These are phyloP conservation scores for Tetradesmus obliquus DNA, from an alignment of 139 green algal genomes.

Conservation along the genomic window DNA sequence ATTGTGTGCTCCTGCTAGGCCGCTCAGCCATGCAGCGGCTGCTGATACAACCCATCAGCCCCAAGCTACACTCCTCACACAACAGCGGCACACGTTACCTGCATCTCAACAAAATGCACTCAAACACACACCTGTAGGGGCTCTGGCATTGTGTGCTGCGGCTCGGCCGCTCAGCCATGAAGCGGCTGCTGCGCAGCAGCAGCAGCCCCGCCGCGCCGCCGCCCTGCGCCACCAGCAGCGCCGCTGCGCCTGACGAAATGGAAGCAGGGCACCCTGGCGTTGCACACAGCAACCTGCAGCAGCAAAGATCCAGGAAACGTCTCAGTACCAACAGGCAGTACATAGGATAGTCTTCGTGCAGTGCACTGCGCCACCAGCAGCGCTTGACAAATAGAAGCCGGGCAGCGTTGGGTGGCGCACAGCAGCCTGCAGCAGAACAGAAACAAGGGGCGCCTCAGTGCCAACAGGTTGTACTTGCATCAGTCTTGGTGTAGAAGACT, in stretches of 20 bases:
- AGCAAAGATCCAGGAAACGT: too few relatives aligned
- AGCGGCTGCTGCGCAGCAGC: background rate
- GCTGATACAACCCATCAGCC: too few relatives aligned
- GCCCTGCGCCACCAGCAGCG: conserved; percentile 4
- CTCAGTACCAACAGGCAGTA: background rate
- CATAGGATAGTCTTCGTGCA: background rate
- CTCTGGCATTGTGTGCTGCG: background rate
- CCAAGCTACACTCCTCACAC: too few relatives aligned
- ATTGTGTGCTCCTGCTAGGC: background rate
- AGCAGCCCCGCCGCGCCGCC: conserved; percentile 13
- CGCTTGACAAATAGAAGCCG: background rate
- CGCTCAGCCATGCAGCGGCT: background rate
- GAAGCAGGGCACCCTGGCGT: background rate
- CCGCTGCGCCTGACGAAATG: background rate
- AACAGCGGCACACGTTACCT: too few relatives aligned
- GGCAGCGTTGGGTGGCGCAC: background rate
- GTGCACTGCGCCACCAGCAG: background rate
- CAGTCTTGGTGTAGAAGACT: too few relatives aligned
- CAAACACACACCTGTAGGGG: background rate
- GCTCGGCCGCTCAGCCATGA: background rate
- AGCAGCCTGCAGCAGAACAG: background rate
- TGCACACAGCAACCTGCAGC: background rate
- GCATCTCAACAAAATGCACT: background rate
- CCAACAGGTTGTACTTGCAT: too few relatives aligned
- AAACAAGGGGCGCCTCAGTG: too few relatives aligned